Evolutionary conservation across 2,329 filamentous ascomycete genomes (phyloP), one percentile per base, ranked within the genome.

Genomic region (Aspergillus novoparasiticus): DNA sequence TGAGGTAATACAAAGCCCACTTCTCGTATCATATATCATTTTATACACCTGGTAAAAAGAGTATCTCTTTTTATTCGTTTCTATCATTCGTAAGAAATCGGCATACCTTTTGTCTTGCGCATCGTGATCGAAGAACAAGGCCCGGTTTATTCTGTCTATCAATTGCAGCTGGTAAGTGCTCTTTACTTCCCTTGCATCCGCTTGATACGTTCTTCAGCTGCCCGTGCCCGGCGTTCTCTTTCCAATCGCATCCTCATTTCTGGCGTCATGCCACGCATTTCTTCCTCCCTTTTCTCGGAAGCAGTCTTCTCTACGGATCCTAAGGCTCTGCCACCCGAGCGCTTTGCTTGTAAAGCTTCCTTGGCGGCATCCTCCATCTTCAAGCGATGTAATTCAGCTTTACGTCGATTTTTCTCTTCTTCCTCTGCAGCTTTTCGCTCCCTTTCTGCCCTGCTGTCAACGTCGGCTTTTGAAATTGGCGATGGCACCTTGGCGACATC

Each of bases 231-330:
- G 70, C 93, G 84, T 80, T 99, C 95, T 69, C 95, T 84, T 77
- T 98, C 95, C 59, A 98, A 78, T 75, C 86, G 88, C 86, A 89
- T 87, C 75, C 89, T 87, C 87, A 95, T 94, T 80, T 98, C 94
- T 0, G 92, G 89, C 48, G 92, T 96, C 81, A 98, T 83, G 0
- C 94, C 94, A 66, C 92, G 87, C 56, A 86, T 86, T 77, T 97
- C 93, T 73, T 96, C 93, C 73, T 94, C 91, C 66, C 93, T 86
- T 73, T 86, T 88, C 76, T 97, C 92, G 71, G 93, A 87, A 0
- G 90, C 90, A 21, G 91, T 91, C 83, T 93, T 94, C 67, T 85
- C 84, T 32, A 86, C 78, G 34, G 82, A 83, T 2, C 85, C 85
- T n/a, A 89, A 83, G 43, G 86, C 77, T 61, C 85, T 78, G 30